A percentile compares a stretch with the other conserved stretches of the same genome.
These are phyloP conservation scores for Oryza glaberrima DNA, from an alignment of 176 grass and related monocot genomes.

Conservation along the genomic window DNA sequence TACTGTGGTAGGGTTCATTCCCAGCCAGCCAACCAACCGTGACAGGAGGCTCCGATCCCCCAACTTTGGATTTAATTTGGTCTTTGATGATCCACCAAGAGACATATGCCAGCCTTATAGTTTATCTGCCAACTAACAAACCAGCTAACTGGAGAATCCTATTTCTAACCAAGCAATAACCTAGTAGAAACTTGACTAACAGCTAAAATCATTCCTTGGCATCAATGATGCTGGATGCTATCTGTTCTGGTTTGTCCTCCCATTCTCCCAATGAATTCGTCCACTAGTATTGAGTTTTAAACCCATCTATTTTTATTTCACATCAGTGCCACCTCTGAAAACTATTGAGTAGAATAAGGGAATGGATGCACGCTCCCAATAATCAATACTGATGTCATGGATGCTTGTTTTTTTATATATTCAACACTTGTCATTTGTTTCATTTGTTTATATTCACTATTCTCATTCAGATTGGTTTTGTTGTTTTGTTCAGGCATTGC, in stretches of 20 bases:
- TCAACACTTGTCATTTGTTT: slow-evolving; percentile 23
- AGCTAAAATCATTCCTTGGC: not conserved
- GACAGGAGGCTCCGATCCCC: too few species aligned
- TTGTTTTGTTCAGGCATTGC: slow-evolving; percentile 72
- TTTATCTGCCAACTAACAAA: not conserved
- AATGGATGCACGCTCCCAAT: not conserved
- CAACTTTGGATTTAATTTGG: not conserved
- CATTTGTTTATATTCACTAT: slow-evolving; percentile 22
- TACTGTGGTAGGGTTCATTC: too few species aligned
- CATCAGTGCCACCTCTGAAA: slow-evolving; percentile 17
- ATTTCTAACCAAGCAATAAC: not conserved
- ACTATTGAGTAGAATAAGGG: slow-evolving; percentile 8
- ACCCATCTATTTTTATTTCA: slow-evolving; percentile 1
- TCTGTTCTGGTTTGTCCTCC: not conserved
- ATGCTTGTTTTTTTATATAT: not conserved
- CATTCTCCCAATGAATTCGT: not conserved
- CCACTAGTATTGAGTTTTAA: not conserved
- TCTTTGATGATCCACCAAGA: not conserved
- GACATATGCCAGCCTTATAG: not conserved
- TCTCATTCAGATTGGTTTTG: slow-evolving; percentile 36
- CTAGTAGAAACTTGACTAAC: not conserved
- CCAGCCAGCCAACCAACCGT: too few species aligned
- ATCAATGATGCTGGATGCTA: not conserved
- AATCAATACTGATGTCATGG: not conserved
- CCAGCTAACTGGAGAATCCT: not conserved